Base-by-base conservation (phyloP, 768 basidiomycete species). In the Coprinellus micaceus region DNA sequence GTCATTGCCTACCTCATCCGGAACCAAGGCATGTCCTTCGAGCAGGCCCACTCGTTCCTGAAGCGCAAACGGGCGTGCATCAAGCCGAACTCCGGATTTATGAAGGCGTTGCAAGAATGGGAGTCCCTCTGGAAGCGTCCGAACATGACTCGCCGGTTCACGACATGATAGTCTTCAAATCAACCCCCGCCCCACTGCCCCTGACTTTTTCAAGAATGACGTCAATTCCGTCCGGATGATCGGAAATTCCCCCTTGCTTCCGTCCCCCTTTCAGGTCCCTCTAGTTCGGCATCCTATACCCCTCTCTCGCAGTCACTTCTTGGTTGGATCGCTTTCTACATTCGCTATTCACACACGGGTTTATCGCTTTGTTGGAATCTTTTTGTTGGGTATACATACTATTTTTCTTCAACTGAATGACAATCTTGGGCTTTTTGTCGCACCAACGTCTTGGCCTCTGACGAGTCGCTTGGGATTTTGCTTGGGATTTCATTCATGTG, bases 1-100 rank as follows among this genome's bases (percentile, higher is more conserved):
- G 83, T 89, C 56, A 88, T 91, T 58, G 89, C 89, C 44, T 91
- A 89, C 72, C 84, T 91, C 64, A 91, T 91, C 62, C 81, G 84
- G 61, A 79, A 83, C 59, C 81, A 82, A 56, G 83, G 81, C 40
- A 87, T 90, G 86, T 75, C 85, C 9, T 90, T 83, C 67, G 85
- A 89, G 58, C 72, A 76, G 44, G 88, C 89, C 0, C 69, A 77
- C 54, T 73, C 82, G 0, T 78, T 84, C 59, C 76, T 88, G 59
- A 81, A 81, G 61, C 79, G 79, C 53, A 82, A 83, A 60, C 81
- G 89, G 19, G 82, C 88, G 3, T 91, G 89, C 64, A 74, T 85
- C 58, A 87, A 89, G 64, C 89, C 89, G 15, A 91, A 91, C 63
- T 72, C 85, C n/a, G 88, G 86, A 4, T 91, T 91, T 63, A 81